Percentiles rank a stretch among this genome's conserved stretches.
phyloP scores from a whole-genome alignment of 345 rosid genomes.

The rapeseed (Brassica napus) region Da-Ae NC_063448.1:24654001-24654500 shows the following conservation, averaged over 20 bases:
- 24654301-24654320: too few species aligned
- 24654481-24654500: not conserved
- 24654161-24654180: conserved; percentile 22
- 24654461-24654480: not conserved
- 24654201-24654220: conserved; percentile 47
- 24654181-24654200: conserved; percentile 15
- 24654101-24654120: not conserved
- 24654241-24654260: conserved; percentile 35
- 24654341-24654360: too few species aligned
- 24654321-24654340: too few species aligned
- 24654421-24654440: conserved; percentile 40
- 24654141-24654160: conserved; percentile 17
- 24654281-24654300: too few species aligned
- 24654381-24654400: conserved; percentile 49
- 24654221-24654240: conserved; percentile 47
- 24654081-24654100: not conserved
- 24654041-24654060: not conserved
- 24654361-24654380: not conserved
- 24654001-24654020: not conserved
- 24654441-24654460: not conserved
- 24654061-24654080: not conserved
- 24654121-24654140: not conserved
- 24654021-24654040: not conserved
- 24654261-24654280: too few species aligned
- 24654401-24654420: conserved; percentile 49